Conservation (phyloP, 78 protist species). For the Cavenderia fasciculata region DNA sequence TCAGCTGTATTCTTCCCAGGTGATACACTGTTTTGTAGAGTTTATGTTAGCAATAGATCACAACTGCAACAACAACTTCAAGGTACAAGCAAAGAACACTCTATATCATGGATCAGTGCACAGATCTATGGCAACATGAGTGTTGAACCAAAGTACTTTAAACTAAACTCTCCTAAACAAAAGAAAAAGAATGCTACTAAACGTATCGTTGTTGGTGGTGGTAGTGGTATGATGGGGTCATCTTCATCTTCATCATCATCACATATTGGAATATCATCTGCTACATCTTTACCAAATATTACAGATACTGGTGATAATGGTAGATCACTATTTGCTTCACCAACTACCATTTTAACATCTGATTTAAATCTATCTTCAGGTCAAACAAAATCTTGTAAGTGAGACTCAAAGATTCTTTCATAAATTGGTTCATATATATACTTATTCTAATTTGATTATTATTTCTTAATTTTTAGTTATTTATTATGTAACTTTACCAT, state of each 20-base stretch:
- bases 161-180: background rate
- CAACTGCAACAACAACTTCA: background rate
- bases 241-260: too few relatives aligned
- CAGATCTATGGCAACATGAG: conserved; percentile 70
- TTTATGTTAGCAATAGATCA: conserved; percentile 48
- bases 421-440: background rate
- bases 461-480: conserved; percentile 12
- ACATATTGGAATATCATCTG: conserved; percentile 53
- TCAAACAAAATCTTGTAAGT: conserved; percentile 65
- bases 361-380: conserved; percentile 54
- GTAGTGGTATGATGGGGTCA: too few relatives aligned
- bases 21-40: conserved; percentile 70
- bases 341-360: conserved; percentile 64
- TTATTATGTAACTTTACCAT: conserved; percentile 72
- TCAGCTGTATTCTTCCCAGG: conserved; percentile 76
- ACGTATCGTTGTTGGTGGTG: background rate
- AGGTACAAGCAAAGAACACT: background rate
- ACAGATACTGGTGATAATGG: conserved; percentile 40
- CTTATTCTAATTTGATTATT: background rate
- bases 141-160: conserved; percentile 41
- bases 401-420: background rate
- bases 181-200: background rate
- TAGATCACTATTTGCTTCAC: conserved; percentile 59
- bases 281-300: conserved; percentile 66
- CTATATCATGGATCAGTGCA: conserved; percentile 64